Evolutionary conservation across 192 early-diverging fungal species (phyloP).

Genomic region (Coemansia sp.): DNA sequence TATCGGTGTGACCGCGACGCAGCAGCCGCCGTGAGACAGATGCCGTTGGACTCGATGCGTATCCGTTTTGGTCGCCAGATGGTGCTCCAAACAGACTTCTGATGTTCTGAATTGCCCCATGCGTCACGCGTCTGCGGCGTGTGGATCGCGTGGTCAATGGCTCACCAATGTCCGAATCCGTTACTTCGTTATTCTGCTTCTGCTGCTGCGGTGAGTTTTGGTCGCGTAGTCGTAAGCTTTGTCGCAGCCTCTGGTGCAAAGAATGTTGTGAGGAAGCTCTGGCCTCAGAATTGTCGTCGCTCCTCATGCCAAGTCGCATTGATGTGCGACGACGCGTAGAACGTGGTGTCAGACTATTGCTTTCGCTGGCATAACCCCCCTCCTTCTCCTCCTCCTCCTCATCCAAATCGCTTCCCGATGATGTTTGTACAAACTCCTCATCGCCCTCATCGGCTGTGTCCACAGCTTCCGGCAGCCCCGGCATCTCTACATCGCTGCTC

Average conservation of each 20-base stretch:
- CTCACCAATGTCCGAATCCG: background rate
- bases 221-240: background rate
- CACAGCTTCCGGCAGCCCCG: background rate
- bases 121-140: background rate
- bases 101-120: background rate
- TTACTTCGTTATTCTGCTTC: background rate
- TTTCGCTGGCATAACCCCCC: background rate
- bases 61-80: constrained; percentile 13
- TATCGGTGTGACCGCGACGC: constrained; percentile 29
- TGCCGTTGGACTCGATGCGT: constrained; percentile 40
- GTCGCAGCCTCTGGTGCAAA: background rate
- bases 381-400: constrained; percentile 11
- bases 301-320: background rate
- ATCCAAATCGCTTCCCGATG: constrained; percentile 10
- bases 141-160: background rate
- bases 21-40: constrained; percentile 14
- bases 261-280: background rate
- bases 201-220: background rate
- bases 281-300: background rate
- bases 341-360: background rate
- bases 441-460: constrained; percentile 21
- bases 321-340: background rate
- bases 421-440: constrained; percentile 26
- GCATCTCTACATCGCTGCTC: constrained; percentile 4
- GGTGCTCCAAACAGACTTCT: constrained; percentile 5